Evolutionary conservation across 2,329 filamentous ascomycete species (phyloP).

Genomic region (Aspergillus quadricinctus): DNA sequence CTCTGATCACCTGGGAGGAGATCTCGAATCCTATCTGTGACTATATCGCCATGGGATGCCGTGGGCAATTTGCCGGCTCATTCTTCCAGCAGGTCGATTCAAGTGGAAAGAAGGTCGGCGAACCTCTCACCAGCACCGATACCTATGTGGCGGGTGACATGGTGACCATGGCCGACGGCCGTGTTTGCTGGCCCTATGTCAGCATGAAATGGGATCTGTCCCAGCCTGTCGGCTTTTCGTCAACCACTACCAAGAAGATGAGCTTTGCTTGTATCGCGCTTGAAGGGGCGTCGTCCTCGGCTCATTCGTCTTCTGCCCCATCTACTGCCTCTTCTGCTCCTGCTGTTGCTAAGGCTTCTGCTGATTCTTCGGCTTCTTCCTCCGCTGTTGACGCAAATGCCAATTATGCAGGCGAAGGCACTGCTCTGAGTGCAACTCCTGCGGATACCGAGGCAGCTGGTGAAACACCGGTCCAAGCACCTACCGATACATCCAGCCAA

Average conservation of each 20-base stretch:
- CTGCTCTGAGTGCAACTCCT: not conserved
- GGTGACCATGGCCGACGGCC: slow-evolving; percentile 54
- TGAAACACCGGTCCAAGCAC: not conserved
- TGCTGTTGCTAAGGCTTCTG: not conserved
- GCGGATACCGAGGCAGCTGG: no score
- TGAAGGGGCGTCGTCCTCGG: not conserved
- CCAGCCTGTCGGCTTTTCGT: slow-evolving; percentile 19
- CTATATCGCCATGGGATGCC: slow-evolving; percentile 57
- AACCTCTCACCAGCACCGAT: slow-evolving; percentile 47
- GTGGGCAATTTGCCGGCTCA: slow-evolving; percentile 55
- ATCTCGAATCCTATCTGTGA: slow-evolving; percentile 53
- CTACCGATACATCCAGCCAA: not conserved
- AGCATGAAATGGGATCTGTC: slow-evolving; percentile 40
- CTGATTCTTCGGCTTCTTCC: not conserved
- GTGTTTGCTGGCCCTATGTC: slow-evolving; percentile 52
- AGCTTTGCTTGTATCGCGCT: slow-evolving; percentile 24
- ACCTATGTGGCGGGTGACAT: slow-evolving; percentile 61
- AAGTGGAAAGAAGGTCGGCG: slow-evolving; percentile 50
- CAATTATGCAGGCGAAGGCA: not conserved
- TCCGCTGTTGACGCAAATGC: not conserved
- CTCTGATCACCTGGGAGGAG: slow-evolving; percentile 59
- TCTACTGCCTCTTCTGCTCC: not conserved
- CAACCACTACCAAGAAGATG: slow-evolving; percentile 18
- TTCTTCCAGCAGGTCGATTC: slow-evolving; percentile 56
- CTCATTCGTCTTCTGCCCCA: not conserved